These are phyloP conservation scores for Corynascus novoguineensis DNA, from an alignment of 495 filamentous ascomycete genomes.

Conservation along the genomic window DNA sequence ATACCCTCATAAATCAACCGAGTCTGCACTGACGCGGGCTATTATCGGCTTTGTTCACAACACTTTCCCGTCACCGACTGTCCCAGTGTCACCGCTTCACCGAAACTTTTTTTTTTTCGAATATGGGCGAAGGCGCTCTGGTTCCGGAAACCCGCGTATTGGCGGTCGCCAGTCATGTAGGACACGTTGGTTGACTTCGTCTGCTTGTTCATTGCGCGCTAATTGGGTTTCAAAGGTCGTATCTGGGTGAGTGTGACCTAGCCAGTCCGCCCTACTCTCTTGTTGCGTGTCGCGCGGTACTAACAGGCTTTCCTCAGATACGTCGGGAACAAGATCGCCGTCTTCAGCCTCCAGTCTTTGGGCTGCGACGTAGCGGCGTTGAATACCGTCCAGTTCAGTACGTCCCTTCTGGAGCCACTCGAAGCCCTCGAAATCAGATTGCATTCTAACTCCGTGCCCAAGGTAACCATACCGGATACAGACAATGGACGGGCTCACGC, in stretches of 20 bases:
- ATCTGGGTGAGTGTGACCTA: constrained; percentile 57
- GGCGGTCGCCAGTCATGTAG: constrained; percentile 96
- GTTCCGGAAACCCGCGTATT: constrained; percentile 84
- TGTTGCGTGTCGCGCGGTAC: neutral
- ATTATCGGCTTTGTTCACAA: constrained; percentile 9
- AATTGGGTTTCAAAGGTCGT: constrained; percentile 55
- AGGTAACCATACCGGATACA: constrained; percentile 94
- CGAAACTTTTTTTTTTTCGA: neutral
- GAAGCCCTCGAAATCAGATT: neutral
- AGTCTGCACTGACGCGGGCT: neutral
- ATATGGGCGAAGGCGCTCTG: constrained; percentile 42
- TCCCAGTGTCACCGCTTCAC: neutral
- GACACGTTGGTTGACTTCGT: constrained; percentile 25
- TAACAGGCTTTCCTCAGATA: constrained; percentile 50
- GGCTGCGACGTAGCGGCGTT: constrained; percentile 90
- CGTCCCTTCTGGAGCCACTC: constrained; percentile 11
- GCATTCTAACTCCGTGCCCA: constrained; percentile 6
- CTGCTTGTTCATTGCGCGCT: constrained; percentile 23
- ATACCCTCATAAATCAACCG: constrained; percentile 12
- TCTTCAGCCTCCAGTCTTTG: constrained; percentile 84
- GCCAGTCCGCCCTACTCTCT: neutral
- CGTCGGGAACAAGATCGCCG: constrained; percentile 95
- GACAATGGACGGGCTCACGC: constrained; percentile 74
- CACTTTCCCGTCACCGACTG: neutral
- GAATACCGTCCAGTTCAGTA: constrained; percentile 95